These are phyloP conservation scores for Cyclocybe aegerita DNA, from an alignment of 768 basidiomycete genomes.

Conservation along the genomic window DNA sequence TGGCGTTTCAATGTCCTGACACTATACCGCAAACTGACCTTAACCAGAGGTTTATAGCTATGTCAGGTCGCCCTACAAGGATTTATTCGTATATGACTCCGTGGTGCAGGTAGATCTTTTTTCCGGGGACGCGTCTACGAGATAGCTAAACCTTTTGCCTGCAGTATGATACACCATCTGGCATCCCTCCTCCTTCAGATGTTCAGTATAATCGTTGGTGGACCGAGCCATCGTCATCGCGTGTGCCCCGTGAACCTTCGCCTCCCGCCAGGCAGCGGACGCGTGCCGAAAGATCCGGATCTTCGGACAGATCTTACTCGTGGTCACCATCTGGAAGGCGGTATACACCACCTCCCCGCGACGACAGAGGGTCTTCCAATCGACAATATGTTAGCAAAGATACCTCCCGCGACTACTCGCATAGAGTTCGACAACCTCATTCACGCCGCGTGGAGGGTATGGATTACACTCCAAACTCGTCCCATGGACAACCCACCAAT, in stretches of 20 bases:
- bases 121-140: background rate
- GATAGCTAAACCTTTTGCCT: conserved; percentile 8
- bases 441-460: background rate
- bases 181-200: conserved; percentile 37
- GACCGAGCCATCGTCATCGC: conserved; percentile 25
- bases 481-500: background rate
- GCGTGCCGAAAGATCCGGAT: conserved; percentile 8
- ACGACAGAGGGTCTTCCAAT: background rate
- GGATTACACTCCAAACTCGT: background rate
- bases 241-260: conserved; percentile 7
- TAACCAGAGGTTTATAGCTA: conserved; percentile 82
- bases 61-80: conserved; percentile 84
- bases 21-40: background rate
- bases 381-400: background rate
- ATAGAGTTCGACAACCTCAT: no score
- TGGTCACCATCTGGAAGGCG: conserved; percentile 35
- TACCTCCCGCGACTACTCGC: background rate
- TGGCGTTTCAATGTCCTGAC: conserved; percentile 4
- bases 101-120: conserved; percentile 65
- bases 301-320: conserved; percentile 26
- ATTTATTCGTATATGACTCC: conserved; percentile 79
- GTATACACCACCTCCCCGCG: conserved; percentile 15
- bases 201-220: conserved; percentile 28
- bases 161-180: conserved; percentile 60
- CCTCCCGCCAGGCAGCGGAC: background rate